Evolutionary conservation across 2,329 filamentous ascomycete species (phyloP).

Genomic region (Leptographium radiaticola): DNA sequence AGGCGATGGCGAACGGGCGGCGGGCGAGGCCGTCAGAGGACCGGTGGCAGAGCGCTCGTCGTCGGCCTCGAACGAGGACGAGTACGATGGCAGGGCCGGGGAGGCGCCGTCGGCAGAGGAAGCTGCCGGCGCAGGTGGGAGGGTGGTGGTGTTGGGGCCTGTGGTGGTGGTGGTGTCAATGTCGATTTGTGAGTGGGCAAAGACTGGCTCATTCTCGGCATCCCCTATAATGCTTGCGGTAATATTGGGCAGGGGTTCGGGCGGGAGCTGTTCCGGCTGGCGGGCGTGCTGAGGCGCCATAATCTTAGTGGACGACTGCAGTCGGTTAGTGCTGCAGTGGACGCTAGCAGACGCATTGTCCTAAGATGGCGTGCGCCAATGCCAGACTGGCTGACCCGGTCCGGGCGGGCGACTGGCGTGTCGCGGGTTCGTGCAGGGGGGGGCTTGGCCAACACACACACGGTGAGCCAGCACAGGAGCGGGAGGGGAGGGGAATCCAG

Average conservation of each 20-base stretch:
- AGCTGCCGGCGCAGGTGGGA: neutral
- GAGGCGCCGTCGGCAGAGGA: constrained; percentile 18
- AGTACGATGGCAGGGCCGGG: constrained; percentile 38
- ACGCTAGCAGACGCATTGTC: neutral
- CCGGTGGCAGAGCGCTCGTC: constrained; percentile 45
- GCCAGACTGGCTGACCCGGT: too few species aligned
- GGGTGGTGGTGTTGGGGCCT: neutral
- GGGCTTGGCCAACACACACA: too few species aligned
- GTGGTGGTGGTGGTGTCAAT: neutral
- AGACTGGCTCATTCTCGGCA: neutral
- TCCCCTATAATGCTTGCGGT: neutral
- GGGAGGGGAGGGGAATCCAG: too few species aligned
- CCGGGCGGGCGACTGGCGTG: too few species aligned
- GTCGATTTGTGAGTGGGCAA: neutral
- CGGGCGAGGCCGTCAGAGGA: neutral
- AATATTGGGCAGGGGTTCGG: neutral
- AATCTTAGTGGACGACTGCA: neutral
- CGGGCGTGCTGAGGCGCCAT: neutral
- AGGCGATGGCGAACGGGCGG: neutral
- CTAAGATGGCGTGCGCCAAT: neutral
- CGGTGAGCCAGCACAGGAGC: too few species aligned
- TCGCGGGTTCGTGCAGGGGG: too few species aligned
- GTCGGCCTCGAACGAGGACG: constrained; percentile 55
- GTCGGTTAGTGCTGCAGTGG: neutral
- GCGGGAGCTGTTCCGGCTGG: neutral